phyloP scores from a whole-genome alignment of 2,329 filamentous ascomycete species.

The Fusarium hainanense region DNA sequence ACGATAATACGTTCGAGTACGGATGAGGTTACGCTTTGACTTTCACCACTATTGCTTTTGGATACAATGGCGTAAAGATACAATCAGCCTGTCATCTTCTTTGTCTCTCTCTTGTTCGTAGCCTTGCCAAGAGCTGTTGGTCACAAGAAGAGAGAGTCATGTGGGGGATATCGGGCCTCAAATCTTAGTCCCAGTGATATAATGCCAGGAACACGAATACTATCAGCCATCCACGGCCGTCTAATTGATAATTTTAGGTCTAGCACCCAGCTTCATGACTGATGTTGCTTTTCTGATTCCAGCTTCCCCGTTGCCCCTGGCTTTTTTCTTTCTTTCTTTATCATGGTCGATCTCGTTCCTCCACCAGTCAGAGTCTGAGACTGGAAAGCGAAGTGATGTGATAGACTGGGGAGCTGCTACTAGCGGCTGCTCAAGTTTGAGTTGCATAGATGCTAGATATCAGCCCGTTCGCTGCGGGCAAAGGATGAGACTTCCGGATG shows the following conservation, averaged over 20 bases:
- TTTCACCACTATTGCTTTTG: conserved; percentile 8
- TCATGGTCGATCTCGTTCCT: conserved; percentile 13
- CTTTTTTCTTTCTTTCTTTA: conserved; percentile 4
- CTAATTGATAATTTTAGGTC: background rate
- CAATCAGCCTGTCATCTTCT: background rate
- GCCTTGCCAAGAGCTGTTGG: conserved; percentile 26
- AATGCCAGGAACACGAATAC: conserved; percentile 13
- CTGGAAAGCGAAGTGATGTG: conserved; percentile 1
- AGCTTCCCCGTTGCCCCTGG: conserved; percentile 1
- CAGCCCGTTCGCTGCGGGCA: conserved; percentile 28
- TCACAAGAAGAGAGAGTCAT: conserved; percentile 22
- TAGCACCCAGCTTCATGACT: background rate
- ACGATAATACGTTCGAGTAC: background rate
- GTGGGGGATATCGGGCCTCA: conserved; percentile 28
- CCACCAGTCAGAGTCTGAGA: conserved; percentile 8
- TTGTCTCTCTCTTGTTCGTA: background rate
- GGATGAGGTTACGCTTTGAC: conserved; percentile 14
- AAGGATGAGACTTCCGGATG: conserved; percentile 8
- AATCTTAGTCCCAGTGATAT: conserved; percentile 16
- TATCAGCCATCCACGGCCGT: background rate
- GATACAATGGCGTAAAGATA: background rate
- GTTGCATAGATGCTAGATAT: conserved; percentile 20
- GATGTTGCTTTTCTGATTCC: background rate
- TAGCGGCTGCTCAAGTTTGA: conserved; percentile 31
- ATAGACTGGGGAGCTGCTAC: background rate